These are phyloP conservation scores for Neurospora sp. DNA, from an alignment of 495 filamentous ascomycete species.

Conservation along the genomic window DNA sequence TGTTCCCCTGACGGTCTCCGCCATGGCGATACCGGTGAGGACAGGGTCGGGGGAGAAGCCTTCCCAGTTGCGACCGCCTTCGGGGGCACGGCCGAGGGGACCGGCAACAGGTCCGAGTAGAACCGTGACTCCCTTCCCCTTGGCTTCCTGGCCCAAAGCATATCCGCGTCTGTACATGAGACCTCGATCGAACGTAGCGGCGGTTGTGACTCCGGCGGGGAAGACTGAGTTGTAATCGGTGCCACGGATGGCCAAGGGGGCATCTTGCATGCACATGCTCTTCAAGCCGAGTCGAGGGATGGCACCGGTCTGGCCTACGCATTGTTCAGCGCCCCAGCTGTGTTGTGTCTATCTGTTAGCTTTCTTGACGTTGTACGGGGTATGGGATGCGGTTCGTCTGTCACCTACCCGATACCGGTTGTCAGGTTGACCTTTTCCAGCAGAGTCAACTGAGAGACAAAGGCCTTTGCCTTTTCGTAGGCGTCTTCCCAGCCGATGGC, in stretches of 20 bases:
- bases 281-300: slow-evolving; percentile 71
- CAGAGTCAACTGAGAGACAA: slow-evolving; percentile 76
- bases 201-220: slow-evolving; percentile 70
- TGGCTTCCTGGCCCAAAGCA: slow-evolving; percentile 73
- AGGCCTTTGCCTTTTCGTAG: slow-evolving; percentile 63
- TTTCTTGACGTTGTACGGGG: background rate
- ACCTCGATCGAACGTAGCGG: slow-evolving; percentile 62
- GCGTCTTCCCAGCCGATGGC: slow-evolving; percentile 69
- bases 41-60: slow-evolving; percentile 68
- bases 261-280: slow-evolving; percentile 81
- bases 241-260: slow-evolving; percentile 72
- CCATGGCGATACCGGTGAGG: slow-evolving; percentile 63
- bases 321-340: slow-evolving; percentile 67
- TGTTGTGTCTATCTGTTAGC: slow-evolving; percentile 13
- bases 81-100: slow-evolving; percentile 64
- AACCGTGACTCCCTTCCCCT: slow-evolving; percentile 75
- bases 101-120: slow-evolving; percentile 86
- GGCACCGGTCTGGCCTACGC: slow-evolving; percentile 67
- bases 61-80: slow-evolving; percentile 88
- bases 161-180: slow-evolving; percentile 67
- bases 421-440: slow-evolving; percentile 90
- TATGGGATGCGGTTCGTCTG: background rate
- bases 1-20: slow-evolving; percentile 68
- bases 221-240: slow-evolving; percentile 74
- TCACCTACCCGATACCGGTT: slow-evolving; percentile 64